These are phyloP conservation scores for Suillus tomentosus DNA, from an alignment of 768 basidiomycete genomes.

Conservation along the genomic window DNA sequence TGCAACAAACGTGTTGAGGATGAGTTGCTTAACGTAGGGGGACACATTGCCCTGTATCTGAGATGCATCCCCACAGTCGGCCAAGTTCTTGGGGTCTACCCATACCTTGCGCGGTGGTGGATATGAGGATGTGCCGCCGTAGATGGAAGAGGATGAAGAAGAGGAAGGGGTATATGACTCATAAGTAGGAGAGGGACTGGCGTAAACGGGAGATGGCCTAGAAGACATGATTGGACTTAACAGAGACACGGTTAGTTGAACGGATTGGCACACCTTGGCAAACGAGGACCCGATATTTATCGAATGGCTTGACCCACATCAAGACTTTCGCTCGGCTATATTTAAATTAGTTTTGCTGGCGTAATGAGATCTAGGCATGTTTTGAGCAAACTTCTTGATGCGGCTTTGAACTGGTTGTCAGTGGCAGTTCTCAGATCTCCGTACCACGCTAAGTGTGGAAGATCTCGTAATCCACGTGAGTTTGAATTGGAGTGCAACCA, in stretches of 20 bases:
- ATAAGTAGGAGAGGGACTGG: conserved; percentile 30
- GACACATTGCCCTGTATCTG: conserved; percentile 65
- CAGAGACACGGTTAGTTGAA: conserved; percentile 9
- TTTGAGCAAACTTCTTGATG: conserved; percentile 28
- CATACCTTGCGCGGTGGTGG: conserved; percentile 42
- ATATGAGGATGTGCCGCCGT: conserved; percentile 17
- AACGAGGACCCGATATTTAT: conserved; percentile 28
- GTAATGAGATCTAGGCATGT: conserved; percentile 1
- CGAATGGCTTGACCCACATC: conserved; percentile 18
- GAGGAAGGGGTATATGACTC: conserved; percentile 24
- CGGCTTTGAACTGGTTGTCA: conserved; percentile 16
- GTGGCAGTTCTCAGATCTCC: conserved; percentile 4
- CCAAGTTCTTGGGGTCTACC: conserved; percentile 66
- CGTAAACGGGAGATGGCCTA: conserved; percentile 28
- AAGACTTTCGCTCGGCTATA: conserved; percentile 30
- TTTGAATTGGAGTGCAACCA: conserved; percentile 6
- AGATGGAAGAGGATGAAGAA: conserved; percentile 27
- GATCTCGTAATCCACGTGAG: conserved; percentile 10
- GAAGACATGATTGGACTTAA: conserved; percentile 27
- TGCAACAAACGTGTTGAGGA: conserved; percentile 63
- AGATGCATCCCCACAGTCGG: conserved; percentile 57
- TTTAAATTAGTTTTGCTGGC: conserved; percentile 13
- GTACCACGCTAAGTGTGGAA: conserved; percentile 24
- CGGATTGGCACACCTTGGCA: conserved; percentile 5
- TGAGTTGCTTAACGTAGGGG: conserved; percentile 63